Base-by-base conservation (phyloP, 169 alveolate species). In the Plasmodium gaboni region DNA sequence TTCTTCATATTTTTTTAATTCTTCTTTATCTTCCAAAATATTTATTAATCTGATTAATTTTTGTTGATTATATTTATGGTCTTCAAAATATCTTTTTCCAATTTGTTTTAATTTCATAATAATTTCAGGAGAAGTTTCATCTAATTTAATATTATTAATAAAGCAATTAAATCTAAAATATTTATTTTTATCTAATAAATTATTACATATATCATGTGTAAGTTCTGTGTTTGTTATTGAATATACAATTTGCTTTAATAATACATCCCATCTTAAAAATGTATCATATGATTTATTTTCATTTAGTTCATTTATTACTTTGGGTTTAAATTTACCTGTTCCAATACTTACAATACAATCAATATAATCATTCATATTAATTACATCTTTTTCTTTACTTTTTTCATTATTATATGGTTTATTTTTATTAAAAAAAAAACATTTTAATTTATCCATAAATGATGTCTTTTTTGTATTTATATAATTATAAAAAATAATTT, bases 341-440 rank as follows among this genome's bases (percentile, higher is more conserved):
- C 98, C 97, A 12, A 96, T 87, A 74, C 96, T 93, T 38, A 96
- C 98, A 68, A 95, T 73, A 2, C 89, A 74, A 65, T 95, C 97
- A 28, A 94, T 87, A 73, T 86, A 86, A 38, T 86, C 76, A 67
- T 86, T 86, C 48, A 86, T 38, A 53, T 86, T 72, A 13, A 71
- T 71, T 42, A 80, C 53, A 10, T 86, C 61, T 28, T 86, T 38
- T 86, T 70, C 13, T 71, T 50, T 68, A 1, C 59, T 55, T 86
- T 70, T 59, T 68, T 44, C 85, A 3, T 32, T 48, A 12, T 53
- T 64, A 15, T 15, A 32, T 46, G 17, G 6, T 26, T 71, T 19
- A 3, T 71, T 32, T 8, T 60, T 44, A 48, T 64, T 46, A 12
- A 50, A 55, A 55, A 44, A 44, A 70, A 6, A 85, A 26, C 51